Percentiles rank a stretch among this genome's conserved stretches.
Evolutionary conservation across 768 basidiomycete genomes (phyloP).

Genomic region (Paxillus rubicundulus): DNA sequence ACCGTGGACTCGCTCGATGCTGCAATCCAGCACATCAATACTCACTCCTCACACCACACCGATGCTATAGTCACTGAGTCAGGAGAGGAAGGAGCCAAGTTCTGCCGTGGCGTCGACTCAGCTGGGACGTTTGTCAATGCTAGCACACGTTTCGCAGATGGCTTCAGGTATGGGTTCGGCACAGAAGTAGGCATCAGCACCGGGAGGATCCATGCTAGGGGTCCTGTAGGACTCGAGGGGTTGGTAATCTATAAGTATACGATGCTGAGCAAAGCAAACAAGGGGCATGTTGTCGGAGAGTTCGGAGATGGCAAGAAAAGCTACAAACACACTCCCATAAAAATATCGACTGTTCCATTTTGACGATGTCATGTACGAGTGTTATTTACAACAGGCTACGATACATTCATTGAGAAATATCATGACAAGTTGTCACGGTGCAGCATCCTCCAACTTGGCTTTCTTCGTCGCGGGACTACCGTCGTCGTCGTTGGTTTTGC

Average conservation of each 20-base stretch:
- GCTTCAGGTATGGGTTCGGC: constrained; percentile 94
- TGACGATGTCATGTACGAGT: constrained; percentile 7
- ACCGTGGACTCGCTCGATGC: constrained; percentile 64
- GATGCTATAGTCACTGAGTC: constrained; percentile 90
- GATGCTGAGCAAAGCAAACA: constrained; percentile 67
- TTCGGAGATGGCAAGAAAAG: constrained; percentile 74
- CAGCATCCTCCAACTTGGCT: constrained; percentile 49
- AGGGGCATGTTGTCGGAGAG: constrained; percentile 84
- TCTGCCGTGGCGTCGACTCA: constrained; percentile 87
- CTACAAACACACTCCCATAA: constrained; percentile 59
- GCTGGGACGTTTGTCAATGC: constrained; percentile 95
- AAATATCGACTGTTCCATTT: constrained; percentile 22
- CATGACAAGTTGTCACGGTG: constrained; percentile 16
- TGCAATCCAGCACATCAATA: constrained; percentile 89
- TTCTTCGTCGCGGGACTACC: constrained; percentile 56
- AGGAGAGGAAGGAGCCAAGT: constrained; percentile 57
- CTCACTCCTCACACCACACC: constrained; percentile 93
- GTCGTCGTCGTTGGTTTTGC: constrained; percentile 66
- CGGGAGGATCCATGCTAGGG: constrained; percentile 92
- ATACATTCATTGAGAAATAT: background rate
- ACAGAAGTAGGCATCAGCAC: constrained; percentile 98
- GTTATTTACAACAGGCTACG: background rate
- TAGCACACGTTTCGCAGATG: constrained; percentile 94
- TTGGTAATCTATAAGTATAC: constrained; percentile 97
- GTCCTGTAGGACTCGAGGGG: constrained; percentile 93